Evolutionary conservation across 2,329 filamentous ascomycete species (phyloP).

Genomic region (Colletotrichum navitas): DNA sequence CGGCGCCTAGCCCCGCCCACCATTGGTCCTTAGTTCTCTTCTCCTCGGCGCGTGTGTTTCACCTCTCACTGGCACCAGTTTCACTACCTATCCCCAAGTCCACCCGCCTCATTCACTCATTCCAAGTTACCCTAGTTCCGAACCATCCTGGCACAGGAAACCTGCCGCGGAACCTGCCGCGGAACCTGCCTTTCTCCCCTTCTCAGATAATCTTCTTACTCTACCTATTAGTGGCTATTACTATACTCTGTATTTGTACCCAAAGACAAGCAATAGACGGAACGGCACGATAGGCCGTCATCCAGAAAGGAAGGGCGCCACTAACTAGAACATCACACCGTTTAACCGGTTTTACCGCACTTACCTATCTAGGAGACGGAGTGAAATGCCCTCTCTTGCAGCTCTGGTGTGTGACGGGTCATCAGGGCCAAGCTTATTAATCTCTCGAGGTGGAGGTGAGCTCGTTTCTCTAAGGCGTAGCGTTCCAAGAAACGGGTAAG

Average conservation of each 20-base stretch:
- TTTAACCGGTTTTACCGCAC: no score
- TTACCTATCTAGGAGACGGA: neutral
- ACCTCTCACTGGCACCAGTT: constrained; percentile 46
- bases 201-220: neutral
- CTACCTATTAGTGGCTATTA: neutral
- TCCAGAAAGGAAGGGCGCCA: neutral
- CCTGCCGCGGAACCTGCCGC: neutral
- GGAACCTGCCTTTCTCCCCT: neutral
- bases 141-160: neutral
- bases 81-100: constrained; percentile 44
- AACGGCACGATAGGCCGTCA: neutral
- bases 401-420: neutral
- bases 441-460: constrained; percentile 11
- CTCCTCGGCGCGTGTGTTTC: constrained; percentile 49
- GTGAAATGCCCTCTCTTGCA: no score
- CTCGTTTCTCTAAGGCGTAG: constrained; percentile 14
- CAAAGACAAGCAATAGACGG: neutral
- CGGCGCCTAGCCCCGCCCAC: constrained; percentile 48
- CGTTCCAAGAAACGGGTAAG: neutral
- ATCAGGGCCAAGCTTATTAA: constrained; percentile 16
- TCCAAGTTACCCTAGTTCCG: neutral
- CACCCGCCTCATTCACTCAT: neutral
- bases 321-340: neutral
- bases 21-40: constrained; percentile 46
- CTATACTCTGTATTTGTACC: neutral